A percentile compares a stretch with the other conserved stretches of the same genome.
Conservation (phyloP, 1,284 basidiomycete species). For the Sporisorium reilianum region DNA sequence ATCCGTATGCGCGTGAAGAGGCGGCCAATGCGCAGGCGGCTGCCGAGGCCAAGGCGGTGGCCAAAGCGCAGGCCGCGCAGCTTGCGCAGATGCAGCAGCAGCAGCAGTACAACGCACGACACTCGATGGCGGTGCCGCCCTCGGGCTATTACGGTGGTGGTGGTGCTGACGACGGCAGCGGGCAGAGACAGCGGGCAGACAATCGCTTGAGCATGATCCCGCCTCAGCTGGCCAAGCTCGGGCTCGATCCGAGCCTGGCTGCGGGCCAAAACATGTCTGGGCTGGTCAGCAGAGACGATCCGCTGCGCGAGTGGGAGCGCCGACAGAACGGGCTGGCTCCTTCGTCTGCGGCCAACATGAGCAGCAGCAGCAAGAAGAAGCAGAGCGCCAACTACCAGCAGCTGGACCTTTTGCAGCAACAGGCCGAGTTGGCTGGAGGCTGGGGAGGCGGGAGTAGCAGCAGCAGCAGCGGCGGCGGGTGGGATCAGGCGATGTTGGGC, state of each 20-base stretch:
- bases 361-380: conserved; percentile 41
- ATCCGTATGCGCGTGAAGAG: conserved; percentile 60
- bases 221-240: conserved; percentile 77
- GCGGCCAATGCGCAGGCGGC: conserved; percentile 32
- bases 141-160: conserved; percentile 37
- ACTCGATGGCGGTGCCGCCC: conserved; percentile 36
- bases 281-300: conserved; percentile 64
- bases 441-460: conserved; percentile 16
- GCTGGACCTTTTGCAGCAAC: conserved; percentile 53
- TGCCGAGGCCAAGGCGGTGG: conserved; percentile 45
- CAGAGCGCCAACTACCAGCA: conserved; percentile 48
- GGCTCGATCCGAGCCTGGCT: conserved; percentile 56
- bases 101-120: conserved; percentile 40
- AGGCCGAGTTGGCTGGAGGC: conserved; percentile 40
- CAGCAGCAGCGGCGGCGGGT: conserved; percentile 8
- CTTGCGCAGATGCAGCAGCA: conserved; percentile 51
- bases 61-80: conserved; percentile 55
- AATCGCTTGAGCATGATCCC: conserved; percentile 83
- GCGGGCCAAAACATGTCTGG: conserved; percentile 57
- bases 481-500: conserved; percentile 24
- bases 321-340: conserved; percentile 71
- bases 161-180: conserved; percentile 13
- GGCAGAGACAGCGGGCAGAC: conserved; percentile 21
- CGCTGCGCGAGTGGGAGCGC: conserved; percentile 71
- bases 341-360: conserved; percentile 30